Conservation (phyloP, 2,329 filamentous ascomycete genomes). For the Fusarium buharicum region DNA sequence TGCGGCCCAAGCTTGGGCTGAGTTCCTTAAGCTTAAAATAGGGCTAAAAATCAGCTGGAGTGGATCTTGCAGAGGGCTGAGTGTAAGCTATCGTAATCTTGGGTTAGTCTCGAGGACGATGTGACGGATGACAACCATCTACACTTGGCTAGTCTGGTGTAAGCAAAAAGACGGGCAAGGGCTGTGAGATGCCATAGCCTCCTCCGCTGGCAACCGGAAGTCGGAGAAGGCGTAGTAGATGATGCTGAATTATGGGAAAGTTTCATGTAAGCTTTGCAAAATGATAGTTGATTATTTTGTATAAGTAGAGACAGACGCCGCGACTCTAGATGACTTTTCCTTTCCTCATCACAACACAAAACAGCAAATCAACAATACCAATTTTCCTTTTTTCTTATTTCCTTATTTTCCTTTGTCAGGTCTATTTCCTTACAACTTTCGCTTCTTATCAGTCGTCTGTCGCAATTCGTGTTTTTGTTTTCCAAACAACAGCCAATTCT, state of each 20-base stretch:
- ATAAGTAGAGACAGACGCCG: constrained; percentile 13
- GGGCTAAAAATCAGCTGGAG: constrained; percentile 23
- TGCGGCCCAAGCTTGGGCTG: neutral
- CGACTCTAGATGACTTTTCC: neutral
- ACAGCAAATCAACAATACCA: constrained; percentile 19
- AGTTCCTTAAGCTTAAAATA: constrained; percentile 35
- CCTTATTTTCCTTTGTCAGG: constrained; percentile 36
- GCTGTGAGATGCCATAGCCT: constrained; percentile 29
- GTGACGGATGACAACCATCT: constrained; percentile 19
- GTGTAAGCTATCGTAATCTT: constrained; percentile 5
- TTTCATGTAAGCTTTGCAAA: neutral
- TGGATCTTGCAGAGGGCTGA: constrained; percentile 20
- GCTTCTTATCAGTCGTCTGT: constrained; percentile 26
- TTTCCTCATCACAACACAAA: constrained; percentile 35
- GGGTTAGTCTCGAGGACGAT: neutral
- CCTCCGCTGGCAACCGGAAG: constrained; percentile 26
- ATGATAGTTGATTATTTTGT: neutral
- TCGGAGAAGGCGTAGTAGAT: neutral
- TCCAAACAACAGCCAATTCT: constrained; percentile 13
- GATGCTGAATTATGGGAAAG: neutral
- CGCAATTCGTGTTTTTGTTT: constrained; percentile 9
- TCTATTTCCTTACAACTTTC: constrained; percentile 37
- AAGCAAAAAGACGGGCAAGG: constrained; percentile 6
- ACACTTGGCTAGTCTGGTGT: constrained; percentile 1
- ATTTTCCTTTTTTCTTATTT: constrained; percentile 9